Percentiles rank a stretch among this genome's conserved stretches.
phyloP scores from a whole-genome alignment of 371 early-diverging fungal species.

The Mortierella sp. region DNA sequence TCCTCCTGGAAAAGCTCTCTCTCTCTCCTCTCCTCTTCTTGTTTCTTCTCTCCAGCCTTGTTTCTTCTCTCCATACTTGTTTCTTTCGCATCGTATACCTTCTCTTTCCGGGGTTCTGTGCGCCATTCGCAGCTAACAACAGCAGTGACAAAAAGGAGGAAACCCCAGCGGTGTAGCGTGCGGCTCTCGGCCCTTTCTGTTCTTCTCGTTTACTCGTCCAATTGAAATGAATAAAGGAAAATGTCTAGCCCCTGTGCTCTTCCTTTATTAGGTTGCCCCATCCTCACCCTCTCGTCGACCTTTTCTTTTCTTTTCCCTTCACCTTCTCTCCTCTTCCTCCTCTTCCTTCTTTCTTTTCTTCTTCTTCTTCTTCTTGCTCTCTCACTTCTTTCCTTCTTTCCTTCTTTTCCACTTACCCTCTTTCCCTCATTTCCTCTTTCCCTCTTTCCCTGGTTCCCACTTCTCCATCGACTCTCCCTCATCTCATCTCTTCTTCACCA shows the following conservation, averaged over 20 bases:
- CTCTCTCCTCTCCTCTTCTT: neutral
- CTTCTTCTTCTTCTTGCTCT: neutral
- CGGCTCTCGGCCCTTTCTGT: no score
- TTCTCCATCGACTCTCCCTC: slow-evolving; percentile 5
- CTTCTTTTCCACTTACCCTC: neutral
- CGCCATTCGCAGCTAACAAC: no score
- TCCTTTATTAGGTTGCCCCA: no score
- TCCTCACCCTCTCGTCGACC: neutral
- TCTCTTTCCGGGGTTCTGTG: no score
- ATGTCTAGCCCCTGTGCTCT: no score
- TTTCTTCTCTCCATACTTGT: neutral
- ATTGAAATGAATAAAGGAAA: no score
- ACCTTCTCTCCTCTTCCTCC: neutral
- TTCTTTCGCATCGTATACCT: no score
- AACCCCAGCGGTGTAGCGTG: no score
- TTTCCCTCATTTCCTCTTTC: neutral
- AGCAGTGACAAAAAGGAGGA: no score
- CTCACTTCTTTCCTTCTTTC: neutral
- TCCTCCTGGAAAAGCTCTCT: neutral
- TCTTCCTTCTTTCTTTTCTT: neutral
- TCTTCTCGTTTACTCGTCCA: no score
- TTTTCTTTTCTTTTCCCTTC: neutral
- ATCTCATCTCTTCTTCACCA: neutral
- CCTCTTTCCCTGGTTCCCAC: neutral
- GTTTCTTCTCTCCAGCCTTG: no score